Evolutionary conservation across 805 yeast species (phyloP).

Genomic region (Danielia reshetovae): DNA sequence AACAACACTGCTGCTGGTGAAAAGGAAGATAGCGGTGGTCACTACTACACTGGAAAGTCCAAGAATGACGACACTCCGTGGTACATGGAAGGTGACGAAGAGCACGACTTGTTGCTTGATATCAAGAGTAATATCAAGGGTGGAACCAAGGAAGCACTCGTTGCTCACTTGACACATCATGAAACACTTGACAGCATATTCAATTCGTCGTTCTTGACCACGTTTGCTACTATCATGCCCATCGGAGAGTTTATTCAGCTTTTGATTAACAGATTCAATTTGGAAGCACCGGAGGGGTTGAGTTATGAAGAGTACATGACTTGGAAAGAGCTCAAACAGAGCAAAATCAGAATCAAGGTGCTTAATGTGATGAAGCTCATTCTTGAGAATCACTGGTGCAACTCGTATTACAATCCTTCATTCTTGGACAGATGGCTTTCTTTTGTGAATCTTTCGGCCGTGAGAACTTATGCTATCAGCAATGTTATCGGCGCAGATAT

Average conservation of each 20-base stretch:
- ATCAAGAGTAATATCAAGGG: slow-evolving; percentile 73
- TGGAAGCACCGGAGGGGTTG: slow-evolving; percentile 83
- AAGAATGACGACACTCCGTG: slow-evolving; percentile 53
- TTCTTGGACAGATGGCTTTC: slow-evolving; percentile 32
- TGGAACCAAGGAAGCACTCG: slow-evolving; percentile 73
- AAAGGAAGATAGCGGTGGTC: slow-evolving; percentile 33
- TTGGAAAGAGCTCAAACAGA: slow-evolving; percentile 71
- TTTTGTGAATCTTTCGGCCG: slow-evolving; percentile 23
- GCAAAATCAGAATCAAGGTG: slow-evolving; percentile 63
- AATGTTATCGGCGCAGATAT: slow-evolving; percentile 24
- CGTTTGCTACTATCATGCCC: slow-evolving; percentile 71
- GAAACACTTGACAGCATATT: slow-evolving; percentile 57
- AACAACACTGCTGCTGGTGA: slow-evolving; percentile 36
- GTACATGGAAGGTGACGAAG: slow-evolving; percentile 69
- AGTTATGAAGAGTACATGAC: slow-evolving; percentile 73
- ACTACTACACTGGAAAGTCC: slow-evolving; percentile 30
- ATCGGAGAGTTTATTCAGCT: slow-evolving; percentile 57
- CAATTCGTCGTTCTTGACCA: slow-evolving; percentile 64
- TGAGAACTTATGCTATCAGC: slow-evolving; percentile 25
- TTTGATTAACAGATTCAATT: slow-evolving; percentile 60
- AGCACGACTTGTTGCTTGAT: slow-evolving; percentile 53
- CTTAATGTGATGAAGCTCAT: slow-evolving; percentile 63
- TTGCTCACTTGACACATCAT: slow-evolving; percentile 79
- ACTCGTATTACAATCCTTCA: slow-evolving; percentile 49
- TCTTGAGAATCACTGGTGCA: slow-evolving; percentile 68